A percentile compares a stretch with the other conserved stretches of the same genome.
Conservation (phyloP, 768 basidiomycete genomes). For the Suillus spraguei region DNA sequence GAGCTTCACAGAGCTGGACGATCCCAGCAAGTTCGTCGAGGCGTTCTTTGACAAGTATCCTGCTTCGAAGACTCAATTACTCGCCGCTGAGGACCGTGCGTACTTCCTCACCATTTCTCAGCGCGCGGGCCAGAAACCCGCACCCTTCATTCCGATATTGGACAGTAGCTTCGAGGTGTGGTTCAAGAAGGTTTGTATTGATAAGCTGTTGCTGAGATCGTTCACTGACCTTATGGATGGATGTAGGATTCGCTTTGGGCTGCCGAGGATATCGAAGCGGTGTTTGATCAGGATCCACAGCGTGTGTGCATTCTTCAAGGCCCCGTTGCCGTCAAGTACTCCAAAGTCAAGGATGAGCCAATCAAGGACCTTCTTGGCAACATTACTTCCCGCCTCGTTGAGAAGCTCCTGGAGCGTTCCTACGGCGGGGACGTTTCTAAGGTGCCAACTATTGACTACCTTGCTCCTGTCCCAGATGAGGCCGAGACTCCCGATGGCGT, state of each 20-base stretch:
- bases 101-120: conserved; percentile 97
- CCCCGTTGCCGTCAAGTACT: conserved; percentile 90
- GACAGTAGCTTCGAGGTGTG: conserved; percentile 95
- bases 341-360: conserved; percentile 88
- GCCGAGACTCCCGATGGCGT: conserved; percentile 44
- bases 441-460: conserved; percentile 85
- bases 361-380: conserved; percentile 90
- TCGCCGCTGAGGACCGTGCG: conserved; percentile 91
- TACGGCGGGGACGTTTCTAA: conserved; percentile 76
- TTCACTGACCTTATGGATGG: conserved; percentile 15
- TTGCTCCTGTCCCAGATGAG: conserved; percentile 55
- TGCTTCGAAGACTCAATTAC: conserved; percentile 78
- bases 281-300: conserved; percentile 98
- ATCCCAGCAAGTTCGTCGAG: conserved; percentile 76
- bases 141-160: conserved; percentile 95
- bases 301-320: conserved; percentile 98
- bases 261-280: conserved; percentile 97
- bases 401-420: conserved; percentile 74
- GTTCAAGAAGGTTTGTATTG: conserved; percentile 91
- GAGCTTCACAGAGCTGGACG: conserved; percentile 82
- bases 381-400: conserved; percentile 76
- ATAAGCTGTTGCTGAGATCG: neutral
- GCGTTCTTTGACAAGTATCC: conserved; percentile 87
- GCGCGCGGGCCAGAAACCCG: conserved; percentile 96
- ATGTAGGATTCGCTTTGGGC: conserved; percentile 93